Evolutionary conservation across 257 asterid species (phyloP), one percentile per base, ranked within the genome.

Genomic region (Eucommia ulmoides): DNA sequence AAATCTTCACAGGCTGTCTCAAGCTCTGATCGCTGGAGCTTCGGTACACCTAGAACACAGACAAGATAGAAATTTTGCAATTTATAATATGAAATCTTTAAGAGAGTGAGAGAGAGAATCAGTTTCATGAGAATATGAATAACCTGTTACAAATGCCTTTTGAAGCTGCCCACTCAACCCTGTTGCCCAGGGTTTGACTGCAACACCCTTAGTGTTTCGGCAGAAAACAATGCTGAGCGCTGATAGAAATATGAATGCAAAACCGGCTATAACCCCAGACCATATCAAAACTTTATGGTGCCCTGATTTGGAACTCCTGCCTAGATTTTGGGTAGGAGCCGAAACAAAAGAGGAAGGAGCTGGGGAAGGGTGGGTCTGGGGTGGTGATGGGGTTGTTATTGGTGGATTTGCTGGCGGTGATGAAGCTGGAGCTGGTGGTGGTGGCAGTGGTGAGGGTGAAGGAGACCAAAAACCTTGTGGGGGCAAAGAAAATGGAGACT

Each of bases 1-100:
- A 89, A 89, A 65, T 85, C 97, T 75, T 89, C 97, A 23, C 97
- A 89, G 17, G 96, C 96, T 18, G 65, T 74, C 61, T 76, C 93
- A 33, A 89, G 94, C 50, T 89, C 97, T 54, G 62, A 19, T 42
- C 75, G 42, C 41, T 59, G 66, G 50, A 73, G 73, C 51, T 68
- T 73, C 33, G 70, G 75, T 50, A 68, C 73, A 46, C 79, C 79
- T 73, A 51, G 10, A 51, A 53, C 45, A 47, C 25, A 49, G 7
- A 7, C 38, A 29, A 29, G 38, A 7, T 5, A 29, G 38, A 12
- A 29, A 29, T 5, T 5, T 29, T 29, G 38, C 12, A 29, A 12
- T 29, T 29, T 29, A 29, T 29, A 29, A 29, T 29, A 5, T 29
- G 12, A 12, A 12, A 29, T 29, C 38, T 29, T 29, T 5, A 29